Conservation (phyloP, 352 stramenopile species). For the Pythium brassicae region DNA sequence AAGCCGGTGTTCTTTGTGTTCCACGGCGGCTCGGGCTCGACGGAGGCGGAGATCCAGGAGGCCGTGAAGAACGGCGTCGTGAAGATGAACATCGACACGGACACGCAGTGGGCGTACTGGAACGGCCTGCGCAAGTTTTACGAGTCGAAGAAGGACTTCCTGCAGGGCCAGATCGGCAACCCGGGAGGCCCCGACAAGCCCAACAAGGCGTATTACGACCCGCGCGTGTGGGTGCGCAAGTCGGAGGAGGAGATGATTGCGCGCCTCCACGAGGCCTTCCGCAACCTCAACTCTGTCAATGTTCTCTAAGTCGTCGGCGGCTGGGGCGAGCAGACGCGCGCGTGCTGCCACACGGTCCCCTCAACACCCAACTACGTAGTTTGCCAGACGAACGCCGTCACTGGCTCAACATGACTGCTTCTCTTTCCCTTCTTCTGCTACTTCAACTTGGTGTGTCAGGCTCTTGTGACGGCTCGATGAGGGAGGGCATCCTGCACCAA, state of each 20-base stretch:
- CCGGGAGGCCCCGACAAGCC: conserved; percentile 95
- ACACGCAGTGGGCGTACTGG: conserved; percentile 99
- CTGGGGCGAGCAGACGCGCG: no score
- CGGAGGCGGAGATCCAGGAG: conserved; percentile 94
- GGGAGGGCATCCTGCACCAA: no score
- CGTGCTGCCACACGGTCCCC: no score
- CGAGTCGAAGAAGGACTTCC: conserved; percentile 95
- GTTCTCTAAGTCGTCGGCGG: conserved; percentile 38
- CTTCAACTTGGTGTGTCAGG: neutral
- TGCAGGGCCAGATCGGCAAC: conserved; percentile 98
- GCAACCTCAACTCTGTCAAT: conserved; percentile 86
- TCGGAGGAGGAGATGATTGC: conserved; percentile 94
- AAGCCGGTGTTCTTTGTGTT: conserved; percentile 99
- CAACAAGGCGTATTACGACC: conserved; percentile 99
- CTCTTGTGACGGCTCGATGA: neutral
- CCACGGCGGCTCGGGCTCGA: conserved; percentile 97
- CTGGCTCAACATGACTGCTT: conserved; percentile 6
- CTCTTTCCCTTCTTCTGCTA: neutral
- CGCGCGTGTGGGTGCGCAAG: conserved; percentile 96
- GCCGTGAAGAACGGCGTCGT: conserved; percentile 96
- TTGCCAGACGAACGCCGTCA: neutral
- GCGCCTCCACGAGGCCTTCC: conserved; percentile 88
- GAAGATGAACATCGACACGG: conserved; percentile 99
- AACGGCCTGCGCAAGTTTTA: conserved; percentile 97
- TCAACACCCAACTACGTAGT: neutral